Percentiles rank a stretch among this genome's conserved stretches.
These are phyloP conservation scores for Bremia lactucae DNA, from an alignment of 352 stramenopile genomes.

Conservation along the genomic window DNA sequence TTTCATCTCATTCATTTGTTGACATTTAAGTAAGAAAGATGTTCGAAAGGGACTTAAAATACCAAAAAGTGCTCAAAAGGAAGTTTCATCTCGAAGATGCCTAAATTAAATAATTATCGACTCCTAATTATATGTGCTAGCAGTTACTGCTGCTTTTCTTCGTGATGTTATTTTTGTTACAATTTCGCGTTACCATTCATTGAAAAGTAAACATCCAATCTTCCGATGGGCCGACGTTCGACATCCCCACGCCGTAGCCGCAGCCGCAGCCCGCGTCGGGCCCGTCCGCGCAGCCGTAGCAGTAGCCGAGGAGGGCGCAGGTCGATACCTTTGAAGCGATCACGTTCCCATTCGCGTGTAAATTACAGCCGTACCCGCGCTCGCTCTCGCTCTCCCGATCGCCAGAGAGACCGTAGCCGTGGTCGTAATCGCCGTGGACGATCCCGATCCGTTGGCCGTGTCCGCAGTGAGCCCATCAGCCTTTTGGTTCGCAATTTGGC, in stretches of 20 bases:
- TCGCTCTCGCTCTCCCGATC: constrained; percentile 27
- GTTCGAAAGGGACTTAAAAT: too few species aligned
- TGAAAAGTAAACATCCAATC: too few species aligned
- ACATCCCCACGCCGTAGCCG: constrained; percentile 32
- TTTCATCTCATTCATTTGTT: too few species aligned
- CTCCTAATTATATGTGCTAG: too few species aligned
- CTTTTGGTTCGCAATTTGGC: constrained; percentile 45
- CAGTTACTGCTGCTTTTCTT: too few species aligned
- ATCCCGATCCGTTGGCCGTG: constrained; percentile 21
- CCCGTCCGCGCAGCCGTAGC: constrained; percentile 26
- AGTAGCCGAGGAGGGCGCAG: constrained; percentile 18
- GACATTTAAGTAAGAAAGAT: too few species aligned
- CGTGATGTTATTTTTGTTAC: too few species aligned
- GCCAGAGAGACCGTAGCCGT: constrained; percentile 6
- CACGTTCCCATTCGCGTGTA: constrained; percentile 26
- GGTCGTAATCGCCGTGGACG: constrained; percentile 16
- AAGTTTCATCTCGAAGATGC: too few species aligned
- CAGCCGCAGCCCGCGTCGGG: constrained; percentile 27
- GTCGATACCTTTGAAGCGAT: constrained; percentile 19
- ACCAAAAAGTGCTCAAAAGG: too few species aligned
- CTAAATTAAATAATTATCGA: too few species aligned
- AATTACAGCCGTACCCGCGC: constrained; percentile 18
- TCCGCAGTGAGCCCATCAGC: constrained; percentile 21
- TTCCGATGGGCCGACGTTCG: constrained; percentile 45
- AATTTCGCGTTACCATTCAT: too few species aligned